These are phyloP conservation scores for Gnomoniopsis sp. DNA, from an alignment of 2,329 filamentous ascomycete species.

Conservation along the genomic window DNA sequence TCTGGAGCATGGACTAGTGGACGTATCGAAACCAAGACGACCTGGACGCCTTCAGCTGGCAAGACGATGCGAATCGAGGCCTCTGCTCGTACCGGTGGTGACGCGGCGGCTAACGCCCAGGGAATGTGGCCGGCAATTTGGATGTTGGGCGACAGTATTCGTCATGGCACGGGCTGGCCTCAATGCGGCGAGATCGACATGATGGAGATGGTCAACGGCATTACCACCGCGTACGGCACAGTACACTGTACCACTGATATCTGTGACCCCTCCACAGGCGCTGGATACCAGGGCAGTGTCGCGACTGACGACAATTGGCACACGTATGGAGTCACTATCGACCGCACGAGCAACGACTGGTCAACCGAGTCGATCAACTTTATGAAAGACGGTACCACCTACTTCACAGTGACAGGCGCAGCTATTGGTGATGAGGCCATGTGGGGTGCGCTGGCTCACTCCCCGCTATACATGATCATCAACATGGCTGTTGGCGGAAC, in stretches of 20 bases:
- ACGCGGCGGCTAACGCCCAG: constrained; percentile 37
- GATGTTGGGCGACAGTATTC: constrained; percentile 49
- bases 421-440: constrained; percentile 40
- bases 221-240: constrained; percentile 43
- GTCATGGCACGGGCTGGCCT: constrained; percentile 49
- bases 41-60: constrained; percentile 43
- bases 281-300: constrained; percentile 19
- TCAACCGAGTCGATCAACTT: constrained; percentile 48
- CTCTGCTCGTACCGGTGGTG: constrained; percentile 43
- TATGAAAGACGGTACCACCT: constrained; percentile 43
- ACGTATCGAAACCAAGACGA: constrained; percentile 48
- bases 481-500: constrained; percentile 56
- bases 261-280: constrained; percentile 39
- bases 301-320: constrained; percentile 39
- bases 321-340: constrained; percentile 47
- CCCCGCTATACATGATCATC: constrained; percentile 48
- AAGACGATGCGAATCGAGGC: constrained; percentile 45
- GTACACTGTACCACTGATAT: constrained; percentile 44
- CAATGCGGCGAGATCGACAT: constrained; percentile 55
- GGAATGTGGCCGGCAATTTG: constrained; percentile 60
- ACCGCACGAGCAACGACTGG: constrained; percentile 45
- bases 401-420: constrained; percentile 40
- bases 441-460: constrained; percentile 50
- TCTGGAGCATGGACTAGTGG: constrained; percentile 49
- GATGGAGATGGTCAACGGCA: constrained; percentile 53